Evolutionary conservation across 2,329 filamentous ascomycete species (phyloP), one percentile per base, ranked within the genome.

Genomic region (Lomentospora prolificans): DNA sequence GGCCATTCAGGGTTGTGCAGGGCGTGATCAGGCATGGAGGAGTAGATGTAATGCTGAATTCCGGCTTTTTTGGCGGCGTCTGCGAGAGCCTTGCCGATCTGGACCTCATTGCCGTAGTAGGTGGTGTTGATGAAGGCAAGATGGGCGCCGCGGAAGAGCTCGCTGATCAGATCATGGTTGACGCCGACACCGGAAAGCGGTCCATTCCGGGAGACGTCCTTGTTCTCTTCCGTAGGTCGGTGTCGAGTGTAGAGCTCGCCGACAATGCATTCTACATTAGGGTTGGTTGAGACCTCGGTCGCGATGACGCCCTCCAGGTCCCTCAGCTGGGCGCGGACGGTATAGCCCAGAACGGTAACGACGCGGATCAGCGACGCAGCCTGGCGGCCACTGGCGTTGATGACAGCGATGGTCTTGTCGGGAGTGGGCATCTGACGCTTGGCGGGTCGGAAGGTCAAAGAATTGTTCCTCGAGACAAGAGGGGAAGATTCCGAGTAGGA

Each of bases 51-150:
- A 71, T 97, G 94, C 64, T 90, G 84, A 50, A 97, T 82, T 52
- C 88, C 85, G 39, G 86, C 87, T 63, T 80, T 84, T 69, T 94
- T 92, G 55, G 92, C 92, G 12, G 90, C 90, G 66, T 96, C 89
- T 58, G 91, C 94, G 58, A 96, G 79, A 2, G 89, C 87, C 67
- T 87, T 86, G 60, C 94, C 94, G 62, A 96, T 95, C 39, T 85
- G 84, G 57, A 94, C 80, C 75, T 99, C 94, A 70, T 97, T 90
- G 53, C 92, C 94, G 75, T 95, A 96, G 65, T 95, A 95, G 4
- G 90, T 95, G 44, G 94, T 99, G 74, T 99, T 99, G 75, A 97
- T 90, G 70, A 97, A 99, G 58, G 94, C 94, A 53, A 95, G 79
- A 63, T 95, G 87, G 22, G 89, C 87, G 59, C 89, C 90, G 36